Base-by-base conservation (phyloP, 352 stramenopile genomes). In the Phytophthora pisi region DNA sequence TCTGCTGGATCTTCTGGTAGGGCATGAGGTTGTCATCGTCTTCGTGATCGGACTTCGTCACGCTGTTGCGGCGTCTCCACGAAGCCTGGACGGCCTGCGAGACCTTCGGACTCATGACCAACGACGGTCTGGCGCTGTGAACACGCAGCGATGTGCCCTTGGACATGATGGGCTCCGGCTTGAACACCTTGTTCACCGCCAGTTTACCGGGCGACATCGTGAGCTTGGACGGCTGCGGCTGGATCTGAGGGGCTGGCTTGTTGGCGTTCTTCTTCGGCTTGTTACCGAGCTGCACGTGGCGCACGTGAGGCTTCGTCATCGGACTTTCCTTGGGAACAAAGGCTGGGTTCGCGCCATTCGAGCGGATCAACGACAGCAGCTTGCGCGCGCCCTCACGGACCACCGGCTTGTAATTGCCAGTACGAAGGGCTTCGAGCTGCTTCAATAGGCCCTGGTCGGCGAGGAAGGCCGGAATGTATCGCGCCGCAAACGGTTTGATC, bases 291-390 rank as follows among this genome's bases (percentile, higher is more conserved):
- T 76, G 57, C 6, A 72, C 36, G 23, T 75, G 70, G 10, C 57
- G 64, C 3, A 76, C 51, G 51, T 85, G 79, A 0, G 60, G 65
- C 55, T 86, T 78, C 6, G 55, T 47, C 0, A 11, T 38, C 0
- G 70, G 16, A 13, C 47, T 75, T 53, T 76, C 66, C 31, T 77
- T 79, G 2, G 70, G 62, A 40, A 89, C 65, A 26, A 78, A 53
- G 55, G 70, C 72, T 31, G 75, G 18, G 52, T 87, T 77, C 0
- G 60, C 23, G 15, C 78, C 82, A 51, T 86, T 82, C 1, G 82
- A 88, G 13, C 58, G 77, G 55, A 89, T 72, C 51, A 91, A 64
- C 38, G 82, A 91, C 34, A 88, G 42, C 18, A 84, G 63, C 38
- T 80, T 89, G 18, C 82, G 82, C 6, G 78, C 74, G 55, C 81